Evolutionary conservation across 2,329 filamentous ascomycete species (phyloP), one percentile per base, ranked within the genome.

Genomic region (Endocalyx cinctus): DNA sequence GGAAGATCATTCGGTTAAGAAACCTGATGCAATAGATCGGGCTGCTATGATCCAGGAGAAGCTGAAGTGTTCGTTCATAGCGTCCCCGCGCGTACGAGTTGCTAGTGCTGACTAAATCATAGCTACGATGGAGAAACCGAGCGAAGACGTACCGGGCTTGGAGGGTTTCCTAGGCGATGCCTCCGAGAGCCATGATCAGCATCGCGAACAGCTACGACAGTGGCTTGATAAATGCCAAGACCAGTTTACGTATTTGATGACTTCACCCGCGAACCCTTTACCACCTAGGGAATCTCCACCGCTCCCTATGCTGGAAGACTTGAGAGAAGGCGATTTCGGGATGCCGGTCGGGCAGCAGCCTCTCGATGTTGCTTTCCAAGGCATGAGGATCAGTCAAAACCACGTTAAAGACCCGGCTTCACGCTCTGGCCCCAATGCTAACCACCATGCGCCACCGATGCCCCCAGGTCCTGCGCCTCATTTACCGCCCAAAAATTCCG

Each of bases 201-300:
- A n/a, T n/a, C 56, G 66, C 32, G 70, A 70, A 26, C 63, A 76
- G 35, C 63, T 82, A 30, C 77, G 76, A 55, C 62, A 62, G 10
- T 82, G 81, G 51, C 65, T 82, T 41, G 78, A 82, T 43, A 75
- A 79, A 51, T 79, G 77, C 56, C 69, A 80, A 55, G 69, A 72
- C 45, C 77, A 82, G 50, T 80, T 82, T 39, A 79, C 77, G 42
- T 82, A 82, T 48, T 66, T 82, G 11, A 80, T 82, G 77, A 70
- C 80, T 31, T 77, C 77, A 1, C 78, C 78, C 2, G 77, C 78
- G 25, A 82, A 82, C 54, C 78, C 78, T 4, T 61, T 73, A 26
- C 78, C 78, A 2, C 78, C 77, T n/a, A 69, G 78, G 53, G 78
- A 81, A 16, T 77, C 75, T 2, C 73, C 74, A 5, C 73, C 69